Conservation (phyloP, 179 eudicot genomes). For the Heliamphora pulchella region DNA sequence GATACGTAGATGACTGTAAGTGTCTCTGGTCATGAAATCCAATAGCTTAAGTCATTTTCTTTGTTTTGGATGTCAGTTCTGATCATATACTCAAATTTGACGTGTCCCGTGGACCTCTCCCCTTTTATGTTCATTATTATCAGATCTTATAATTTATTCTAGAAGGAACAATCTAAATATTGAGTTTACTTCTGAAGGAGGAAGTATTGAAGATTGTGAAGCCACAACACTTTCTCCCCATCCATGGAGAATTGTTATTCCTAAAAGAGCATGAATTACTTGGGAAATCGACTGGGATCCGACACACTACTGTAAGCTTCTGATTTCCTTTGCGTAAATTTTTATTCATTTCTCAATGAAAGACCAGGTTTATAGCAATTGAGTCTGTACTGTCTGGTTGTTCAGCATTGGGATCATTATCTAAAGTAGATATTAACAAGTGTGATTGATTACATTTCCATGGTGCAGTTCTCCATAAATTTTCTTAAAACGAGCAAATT, state of each 20-base stretch:
- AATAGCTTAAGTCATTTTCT: neutral
- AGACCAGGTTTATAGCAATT: neutral
- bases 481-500: neutral
- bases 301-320: constrained; percentile 78
- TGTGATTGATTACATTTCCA: neutral
- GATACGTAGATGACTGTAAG: neutral
- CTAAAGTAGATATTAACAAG: neutral
- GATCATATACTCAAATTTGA: neutral
- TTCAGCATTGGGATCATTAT: neutral
- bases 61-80: neutral
- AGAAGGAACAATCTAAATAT: constrained; percentile 5
- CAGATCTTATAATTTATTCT: neutral
- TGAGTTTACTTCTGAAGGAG: constrained; percentile 43
- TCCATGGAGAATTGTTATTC: constrained; percentile 94
- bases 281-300: constrained; percentile 85
- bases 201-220: constrained; percentile 89
- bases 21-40: neutral
- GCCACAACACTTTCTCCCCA: constrained; percentile 96
- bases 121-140: neutral
- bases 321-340: neutral
- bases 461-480: neutral
- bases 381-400: constrained; percentile 9
- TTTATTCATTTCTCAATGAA: neutral
- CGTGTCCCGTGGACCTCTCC: neutral
- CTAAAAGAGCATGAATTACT: constrained; percentile 94